These are phyloP conservation scores for Kwoniella dendrophila DNA, from an alignment of 768 basidiomycete genomes.

Conservation along the genomic window DNA sequence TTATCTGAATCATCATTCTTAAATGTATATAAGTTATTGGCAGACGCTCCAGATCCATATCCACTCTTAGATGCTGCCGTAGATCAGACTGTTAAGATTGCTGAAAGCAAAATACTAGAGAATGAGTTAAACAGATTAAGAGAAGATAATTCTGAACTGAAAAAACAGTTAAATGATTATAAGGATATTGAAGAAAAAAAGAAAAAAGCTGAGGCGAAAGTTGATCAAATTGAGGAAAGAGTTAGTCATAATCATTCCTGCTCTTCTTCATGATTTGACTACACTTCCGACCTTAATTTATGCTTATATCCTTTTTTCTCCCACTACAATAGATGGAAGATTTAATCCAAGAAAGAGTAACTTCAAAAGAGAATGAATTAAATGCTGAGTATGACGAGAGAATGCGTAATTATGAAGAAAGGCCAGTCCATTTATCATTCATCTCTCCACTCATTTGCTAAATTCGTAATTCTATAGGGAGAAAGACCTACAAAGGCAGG, in stretches of 20 bases:
- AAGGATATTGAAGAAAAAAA: constrained; percentile 68
- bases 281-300: constrained; percentile 26
- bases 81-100: constrained; percentile 88
- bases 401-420: constrained; percentile 91
- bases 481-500: constrained; percentile 88
- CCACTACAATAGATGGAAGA: constrained; percentile 76
- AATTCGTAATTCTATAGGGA: constrained; percentile 63
- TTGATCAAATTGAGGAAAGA: constrained; percentile 81
- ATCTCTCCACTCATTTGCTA: not conserved
- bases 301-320: too few relatives aligned
- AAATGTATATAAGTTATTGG: constrained; percentile 93
- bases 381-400: constrained; percentile 97
- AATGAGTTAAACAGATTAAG: constrained; percentile 70
- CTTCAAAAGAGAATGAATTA: constrained; percentile 92
- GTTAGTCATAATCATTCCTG: constrained; percentile 57
- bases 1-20: constrained; percentile 91
- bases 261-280: not conserved
- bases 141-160: constrained; percentile 81
- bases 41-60: constrained; percentile 96
- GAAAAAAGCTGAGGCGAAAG: constrained; percentile 72
- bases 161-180: constrained; percentile 69
- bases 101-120: constrained; percentile 78
- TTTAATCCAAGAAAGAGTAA: constrained; percentile 82
- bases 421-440: constrained; percentile 61
- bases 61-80: constrained; percentile 93